A percentile compares a stretch with the other conserved stretches of the same genome.
These are phyloP conservation scores for Lasiodiplodia citricola DNA, from an alignment of 2,329 filamentous ascomycete species.

Conservation along the genomic window DNA sequence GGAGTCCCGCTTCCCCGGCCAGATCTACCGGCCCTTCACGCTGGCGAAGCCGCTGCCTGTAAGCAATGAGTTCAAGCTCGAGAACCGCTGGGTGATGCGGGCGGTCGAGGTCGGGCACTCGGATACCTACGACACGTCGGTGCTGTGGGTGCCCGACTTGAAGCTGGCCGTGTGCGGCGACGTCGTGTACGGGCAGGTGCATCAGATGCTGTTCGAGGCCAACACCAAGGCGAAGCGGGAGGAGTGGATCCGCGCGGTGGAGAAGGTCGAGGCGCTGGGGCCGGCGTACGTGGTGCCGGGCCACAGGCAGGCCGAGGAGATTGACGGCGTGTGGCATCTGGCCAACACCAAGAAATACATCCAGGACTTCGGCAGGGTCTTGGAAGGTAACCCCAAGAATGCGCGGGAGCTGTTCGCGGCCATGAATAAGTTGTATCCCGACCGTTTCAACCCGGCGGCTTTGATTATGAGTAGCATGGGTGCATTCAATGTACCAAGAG, in stretches of 20 bases:
- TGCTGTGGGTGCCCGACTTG: slow-evolving; percentile 44
- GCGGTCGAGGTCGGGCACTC: slow-evolving; percentile 34
- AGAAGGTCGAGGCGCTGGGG: slow-evolving; percentile 39
- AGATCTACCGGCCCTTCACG: neutral
- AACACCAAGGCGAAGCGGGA: slow-evolving; percentile 39
- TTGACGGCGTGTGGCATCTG: slow-evolving; percentile 38
- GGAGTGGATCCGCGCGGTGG: slow-evolving; percentile 42
- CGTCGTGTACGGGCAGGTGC: slow-evolving; percentile 46
- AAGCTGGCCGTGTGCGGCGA: slow-evolving; percentile 47
- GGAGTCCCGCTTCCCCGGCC: neutral
- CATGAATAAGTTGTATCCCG: slow-evolving; percentile 30
- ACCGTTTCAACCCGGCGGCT: slow-evolving; percentile 28
- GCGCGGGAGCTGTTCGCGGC: slow-evolving; percentile 24
- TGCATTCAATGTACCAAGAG: slow-evolving; percentile 1
- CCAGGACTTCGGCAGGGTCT: slow-evolving; percentile 24
- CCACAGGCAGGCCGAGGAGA: slow-evolving; percentile 35
- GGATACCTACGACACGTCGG: slow-evolving; percentile 37
- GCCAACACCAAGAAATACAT: slow-evolving; percentile 38
- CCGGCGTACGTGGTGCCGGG: slow-evolving; percentile 42
- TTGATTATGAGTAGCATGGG: slow-evolving; percentile 24
- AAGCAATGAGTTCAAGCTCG: slow-evolving; percentile 32
- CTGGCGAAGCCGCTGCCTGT: slow-evolving; percentile 27
- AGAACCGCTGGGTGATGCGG: slow-evolving; percentile 28
- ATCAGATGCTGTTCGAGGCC: slow-evolving; percentile 44
- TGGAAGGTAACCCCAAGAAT: slow-evolving; percentile 23